These are phyloP conservation scores for Lasiodiplodia theobromae DNA, from an alignment of 2,329 filamentous ascomycete genomes.

Conservation along the genomic window DNA sequence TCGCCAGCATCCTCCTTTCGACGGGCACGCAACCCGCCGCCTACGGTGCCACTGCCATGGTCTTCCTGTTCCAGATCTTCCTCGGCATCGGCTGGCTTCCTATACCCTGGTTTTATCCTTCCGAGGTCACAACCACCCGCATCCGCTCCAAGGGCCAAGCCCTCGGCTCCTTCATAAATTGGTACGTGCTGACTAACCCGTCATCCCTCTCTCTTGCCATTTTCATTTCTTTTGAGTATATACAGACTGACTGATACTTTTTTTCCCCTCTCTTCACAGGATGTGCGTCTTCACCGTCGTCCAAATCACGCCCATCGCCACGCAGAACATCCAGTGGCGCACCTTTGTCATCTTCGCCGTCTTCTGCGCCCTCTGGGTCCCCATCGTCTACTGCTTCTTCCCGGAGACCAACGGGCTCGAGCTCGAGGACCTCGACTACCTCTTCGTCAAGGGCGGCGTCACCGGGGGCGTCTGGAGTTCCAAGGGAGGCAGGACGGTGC, in stretches of 20 bases:
- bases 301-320: slow-evolving; percentile 49
- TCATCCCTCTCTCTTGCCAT: not conserved
- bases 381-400: slow-evolving; percentile 71
- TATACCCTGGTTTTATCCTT: slow-evolving; percentile 54
- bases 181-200: not conserved
- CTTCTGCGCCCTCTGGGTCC: slow-evolving; percentile 71
- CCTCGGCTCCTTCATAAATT: slow-evolving; percentile 41
- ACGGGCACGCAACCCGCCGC: slow-evolving; percentile 41
- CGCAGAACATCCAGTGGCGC: slow-evolving; percentile 61
- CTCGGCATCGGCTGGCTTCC: slow-evolving; percentile 54
- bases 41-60: slow-evolving; percentile 52
- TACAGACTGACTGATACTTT: too few relatives aligned
- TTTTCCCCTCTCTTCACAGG: slow-evolving; percentile 3
- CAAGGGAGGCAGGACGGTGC: slow-evolving; percentile 33
- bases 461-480: slow-evolving; percentile 33
- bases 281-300: slow-evolving; percentile 41
- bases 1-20: slow-evolving; percentile 48
- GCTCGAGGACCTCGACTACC: slow-evolving; percentile 67
- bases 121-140: slow-evolving; percentile 52
- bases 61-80: slow-evolving; percentile 56
- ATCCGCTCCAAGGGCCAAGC: slow-evolving; percentile 51
- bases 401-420: slow-evolving; percentile 77
- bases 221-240: not conserved
- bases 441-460: slow-evolving; percentile 33
- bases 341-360: slow-evolving; percentile 79